Evolutionary conservation across 1,284 basidiomycete genomes (phyloP), one percentile per base, ranked within the genome.

Genomic region (Tylopilus sp.): DNA sequence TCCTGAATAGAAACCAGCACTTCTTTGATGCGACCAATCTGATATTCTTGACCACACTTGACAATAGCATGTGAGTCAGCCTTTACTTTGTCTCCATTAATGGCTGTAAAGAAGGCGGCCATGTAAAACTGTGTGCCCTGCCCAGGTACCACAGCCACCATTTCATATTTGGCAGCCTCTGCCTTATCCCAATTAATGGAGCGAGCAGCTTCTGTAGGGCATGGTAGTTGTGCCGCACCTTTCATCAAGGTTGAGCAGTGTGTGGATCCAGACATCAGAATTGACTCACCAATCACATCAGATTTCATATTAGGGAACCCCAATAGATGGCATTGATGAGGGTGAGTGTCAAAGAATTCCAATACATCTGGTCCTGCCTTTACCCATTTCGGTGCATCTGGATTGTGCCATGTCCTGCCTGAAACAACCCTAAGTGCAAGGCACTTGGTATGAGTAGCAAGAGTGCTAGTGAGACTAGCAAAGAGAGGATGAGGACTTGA

Each of bases 401-500:
- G 34, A 33, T 68, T 45, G 17, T n/a, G 21, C 69, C 67, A 71
- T 17, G 4, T 31, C 23, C 71, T 66, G 6, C 70, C 66, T 19
- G 58, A 53, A 0, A 60, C 16, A 21, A 70, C 33, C n/a, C n/a
- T n/a, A n/a, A n/a, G n/a, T n/a, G n/a, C n/a, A n/a, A n/a, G n/a
- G n/a, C n/a, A n/a, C n/a, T n/a, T n/a, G n/a, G n/a, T n/a, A n/a
- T n/a, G n/a, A n/a, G n/a, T n/a, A n/a, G n/a, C n/a, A n/a, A n/a
- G n/a, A n/a, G n/a, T n/a, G n/a, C n/a, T n/a, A n/a, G n/a, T n/a
- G n/a, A n/a, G n/a, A n/a, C n/a, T n/a, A n/a, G n/a, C n/a, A n/a
- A n/a, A n/a, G n/a, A n/a, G n/a, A n/a, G n/a, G n/a, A n/a, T n/a
- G n/a, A n/a, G n/a, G n/a, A n/a, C n/a, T n/a, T n/a, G n/a, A n/a